These are phyloP conservation scores for Ligustrum vulgare DNA, from an alignment of 257 asterid species.

Conservation along the genomic window DNA sequence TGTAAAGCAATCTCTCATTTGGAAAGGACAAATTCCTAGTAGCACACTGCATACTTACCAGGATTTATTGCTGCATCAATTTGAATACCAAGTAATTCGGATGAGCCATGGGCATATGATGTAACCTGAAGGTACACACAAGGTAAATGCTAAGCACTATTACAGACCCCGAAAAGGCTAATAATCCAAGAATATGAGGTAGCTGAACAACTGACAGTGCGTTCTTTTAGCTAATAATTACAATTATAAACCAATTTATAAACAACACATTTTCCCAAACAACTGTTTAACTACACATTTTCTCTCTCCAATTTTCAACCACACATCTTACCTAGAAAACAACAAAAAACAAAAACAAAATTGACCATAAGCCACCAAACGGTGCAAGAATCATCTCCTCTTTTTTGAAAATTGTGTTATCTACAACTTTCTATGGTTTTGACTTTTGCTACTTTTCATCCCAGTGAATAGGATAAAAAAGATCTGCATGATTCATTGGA, in stretches of 20 bases:
- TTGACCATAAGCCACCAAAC: no score
- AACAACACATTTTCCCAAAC: no score
- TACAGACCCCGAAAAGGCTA: constrained; percentile 7
- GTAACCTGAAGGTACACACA: constrained; percentile 65
- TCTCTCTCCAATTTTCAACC: no score
- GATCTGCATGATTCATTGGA: background rate
- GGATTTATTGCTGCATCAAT: constrained; percentile 99
- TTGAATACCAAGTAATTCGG: constrained; percentile 95
- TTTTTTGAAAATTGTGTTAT: background rate
- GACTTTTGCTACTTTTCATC: background rate
- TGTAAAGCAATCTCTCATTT: background rate
- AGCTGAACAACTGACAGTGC: background rate
- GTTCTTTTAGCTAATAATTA: no score
- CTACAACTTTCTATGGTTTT: background rate
- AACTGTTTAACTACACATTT: no score
- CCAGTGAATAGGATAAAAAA: background rate
- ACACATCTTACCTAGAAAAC: no score
- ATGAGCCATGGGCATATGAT: constrained; percentile 95
- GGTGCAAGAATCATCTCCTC: background rate
- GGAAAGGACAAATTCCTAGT: constrained; percentile 11
- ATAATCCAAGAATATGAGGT: constrained; percentile 1
- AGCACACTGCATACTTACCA: constrained; percentile 45
- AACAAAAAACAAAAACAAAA: no score
- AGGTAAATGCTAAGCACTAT: constrained; percentile 22
- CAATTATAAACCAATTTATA: no score